These are phyloP conservation scores for Coemansia aciculifera DNA, from an alignment of 192 early-diverging fungal species.

Conservation along the genomic window DNA sequence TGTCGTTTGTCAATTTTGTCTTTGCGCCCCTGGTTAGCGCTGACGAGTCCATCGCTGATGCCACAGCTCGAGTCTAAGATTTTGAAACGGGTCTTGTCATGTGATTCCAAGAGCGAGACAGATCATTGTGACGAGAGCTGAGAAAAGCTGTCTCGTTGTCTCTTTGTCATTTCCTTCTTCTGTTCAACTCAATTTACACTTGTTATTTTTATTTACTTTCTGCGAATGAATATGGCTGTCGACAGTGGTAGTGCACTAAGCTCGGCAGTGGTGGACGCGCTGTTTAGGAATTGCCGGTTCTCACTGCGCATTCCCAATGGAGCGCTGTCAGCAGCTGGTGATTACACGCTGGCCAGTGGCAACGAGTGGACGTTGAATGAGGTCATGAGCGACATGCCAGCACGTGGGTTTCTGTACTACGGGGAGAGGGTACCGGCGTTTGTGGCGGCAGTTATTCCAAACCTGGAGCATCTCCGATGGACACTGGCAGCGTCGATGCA, in stretches of 20 bases:
- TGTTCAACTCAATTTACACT: neutral
- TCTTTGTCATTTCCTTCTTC: neutral
- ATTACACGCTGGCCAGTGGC: neutral
- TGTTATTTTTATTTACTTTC: neutral
- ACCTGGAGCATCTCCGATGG: slow-evolving; percentile 41
- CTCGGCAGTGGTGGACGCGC: slow-evolving; percentile 23
- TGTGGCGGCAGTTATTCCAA: slow-evolving; percentile 34
- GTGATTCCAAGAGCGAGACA: neutral
- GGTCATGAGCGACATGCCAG: slow-evolving; percentile 16
- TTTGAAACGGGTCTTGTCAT: neutral
- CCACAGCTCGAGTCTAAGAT: neutral
- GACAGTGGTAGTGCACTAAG: neutral
- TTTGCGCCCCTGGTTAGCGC: slow-evolving; percentile 40
- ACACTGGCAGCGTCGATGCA: slow-evolving; percentile 33
- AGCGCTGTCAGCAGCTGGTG: neutral
- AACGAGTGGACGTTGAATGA: slow-evolving; percentile 24
- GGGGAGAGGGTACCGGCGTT: slow-evolving; percentile 32
- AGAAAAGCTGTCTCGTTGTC: too few relatives aligned
- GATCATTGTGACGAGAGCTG: neutral
- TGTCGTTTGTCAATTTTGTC: slow-evolving; percentile 53
- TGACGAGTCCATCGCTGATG: slow-evolving; percentile 13
- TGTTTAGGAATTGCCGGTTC: slow-evolving; percentile 34
- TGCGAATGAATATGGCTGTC: neutral
- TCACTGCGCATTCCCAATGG: slow-evolving; percentile 39
- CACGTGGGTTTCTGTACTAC: slow-evolving; percentile 30